Conservation (phyloP, 2,329 filamentous ascomycete genomes). For the Talaromyces sp. region DNA sequence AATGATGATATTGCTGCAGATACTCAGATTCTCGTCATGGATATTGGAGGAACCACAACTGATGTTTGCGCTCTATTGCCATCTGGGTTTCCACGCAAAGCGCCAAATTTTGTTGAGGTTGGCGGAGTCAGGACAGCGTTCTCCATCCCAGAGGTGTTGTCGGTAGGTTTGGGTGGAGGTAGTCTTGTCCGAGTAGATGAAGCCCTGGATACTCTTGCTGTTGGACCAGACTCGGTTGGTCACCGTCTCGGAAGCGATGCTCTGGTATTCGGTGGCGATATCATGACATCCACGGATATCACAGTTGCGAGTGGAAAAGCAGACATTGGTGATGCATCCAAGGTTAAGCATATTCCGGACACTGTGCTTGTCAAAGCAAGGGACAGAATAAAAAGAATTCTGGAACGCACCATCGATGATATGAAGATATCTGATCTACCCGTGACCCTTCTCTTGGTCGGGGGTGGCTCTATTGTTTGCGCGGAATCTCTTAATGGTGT, state of each 20-base stretch:
- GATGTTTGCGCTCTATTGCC: conserved; percentile 62
- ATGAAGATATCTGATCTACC: conserved; percentile 58
- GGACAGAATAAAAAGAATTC: conserved; percentile 45
- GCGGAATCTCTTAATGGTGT: conserved; percentile 52
- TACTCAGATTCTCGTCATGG: conserved; percentile 52
- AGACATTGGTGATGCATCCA: conserved; percentile 28
- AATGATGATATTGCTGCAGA: conserved; percentile 25
- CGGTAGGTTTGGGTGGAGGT: conserved; percentile 59
- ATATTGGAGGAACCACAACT: conserved; percentile 66
- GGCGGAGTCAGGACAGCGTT: conserved; percentile 65
- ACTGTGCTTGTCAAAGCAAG: conserved; percentile 27
- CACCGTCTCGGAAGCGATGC: conserved; percentile 57
- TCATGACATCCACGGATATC: conserved; percentile 61
- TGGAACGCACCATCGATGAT: conserved; percentile 55
- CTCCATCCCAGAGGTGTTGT: conserved; percentile 56
- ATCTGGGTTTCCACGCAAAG: conserved; percentile 63
- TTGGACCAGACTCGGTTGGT: conserved; percentile 64
- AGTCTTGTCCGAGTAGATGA: conserved; percentile 42
- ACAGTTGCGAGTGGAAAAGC: conserved; percentile 39
- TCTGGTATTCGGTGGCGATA: conserved; percentile 56
- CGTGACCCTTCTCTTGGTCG: conserved; percentile 56
- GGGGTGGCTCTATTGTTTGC: conserved; percentile 57
- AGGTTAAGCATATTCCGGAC: conserved; percentile 24
- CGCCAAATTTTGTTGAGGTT: conserved; percentile 61
- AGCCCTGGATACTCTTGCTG: conserved; percentile 40